phyloP scores from a whole-genome alignment of 2,329 filamentous ascomycete species.

The Xylariaceae sp. region DNA sequence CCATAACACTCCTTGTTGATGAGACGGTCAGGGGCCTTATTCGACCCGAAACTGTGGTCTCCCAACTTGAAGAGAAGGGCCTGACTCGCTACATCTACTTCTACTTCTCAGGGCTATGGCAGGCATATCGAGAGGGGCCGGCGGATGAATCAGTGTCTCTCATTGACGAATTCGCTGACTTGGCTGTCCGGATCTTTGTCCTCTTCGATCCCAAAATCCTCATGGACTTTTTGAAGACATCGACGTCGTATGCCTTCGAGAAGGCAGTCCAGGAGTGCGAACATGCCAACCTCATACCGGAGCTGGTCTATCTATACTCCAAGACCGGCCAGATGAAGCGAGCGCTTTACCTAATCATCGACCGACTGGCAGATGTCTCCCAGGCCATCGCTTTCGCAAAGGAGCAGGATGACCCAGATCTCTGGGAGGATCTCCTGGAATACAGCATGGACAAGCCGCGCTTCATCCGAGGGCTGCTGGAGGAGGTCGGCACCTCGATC shows the following conservation, averaged over 20 bases:
- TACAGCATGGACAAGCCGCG: constrained; percentile 97
- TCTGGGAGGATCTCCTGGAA: constrained; percentile 91
- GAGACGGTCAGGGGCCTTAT: constrained; percentile 89
- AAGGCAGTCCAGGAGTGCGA: constrained; percentile 76
- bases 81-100: constrained; percentile 79
- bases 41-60: constrained; percentile 68
- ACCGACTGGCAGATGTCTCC: constrained; percentile 82
- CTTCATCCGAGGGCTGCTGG: constrained; percentile 86
- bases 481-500: constrained; percentile 90
- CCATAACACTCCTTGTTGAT: constrained; percentile 79
- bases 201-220: constrained; percentile 73
- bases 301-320: constrained; percentile 91
- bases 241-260: constrained; percentile 84
- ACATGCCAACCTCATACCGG: constrained; percentile 71
- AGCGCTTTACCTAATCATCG: constrained; percentile 87
- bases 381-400: constrained; percentile 94
- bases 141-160: constrained; percentile 59
- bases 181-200: constrained; percentile 81
- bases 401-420: constrained; percentile 81
- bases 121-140: constrained; percentile 54
- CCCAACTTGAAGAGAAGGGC: constrained; percentile 64
- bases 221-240: constrained; percentile 80
- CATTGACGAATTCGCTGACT: constrained; percentile 81
- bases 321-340: constrained; percentile 93
- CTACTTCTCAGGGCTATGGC: constrained; percentile 84